Base-by-base conservation (phyloP, 305 asterid genomes). In the Fraxinus platypoda region DNA sequence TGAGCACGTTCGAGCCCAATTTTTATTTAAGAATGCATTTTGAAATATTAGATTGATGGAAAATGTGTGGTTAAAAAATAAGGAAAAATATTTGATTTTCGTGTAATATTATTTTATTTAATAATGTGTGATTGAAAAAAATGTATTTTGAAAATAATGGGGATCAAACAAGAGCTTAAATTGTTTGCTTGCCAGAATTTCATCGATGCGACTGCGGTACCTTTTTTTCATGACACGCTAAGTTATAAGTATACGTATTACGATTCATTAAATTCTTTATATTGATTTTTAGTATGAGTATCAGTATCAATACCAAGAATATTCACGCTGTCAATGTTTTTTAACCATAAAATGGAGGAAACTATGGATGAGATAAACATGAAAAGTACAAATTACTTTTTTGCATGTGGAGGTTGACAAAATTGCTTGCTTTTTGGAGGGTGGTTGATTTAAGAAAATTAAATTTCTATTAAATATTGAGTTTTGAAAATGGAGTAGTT, bases 341-440 rank as follows among this genome's bases (percentile, higher is more conserved):
- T 64, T 0, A 8, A 28, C 19, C 41, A 4, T 25, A 25, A 0
- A 25, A 59, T 54, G 66, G 26, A 54, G 11, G 66, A 2, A 64
- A 38, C 74, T 43, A 4, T n/a, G 21, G 54, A 41, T 2, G 34
- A 76, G 28, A 76, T 5, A 72, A 80, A 76, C 28, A n/a, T 73
- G 37, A 17, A 34, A 73, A 75, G 79, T 76, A 78, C 57, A 77
- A 73, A 68, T 25, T 6, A 41, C 80, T 85, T 87, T 87, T 87
- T 49, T 72, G 87, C 94, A 89, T 88, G 97, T 90, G 90, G 85
- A 85, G 91, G 83, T 91, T 90, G 93, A 90, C 90, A 84, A 88
- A 84, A 3, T 38, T 66, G 52, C 77, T 35, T 76, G 70, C 81
- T 81, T 89, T 87, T 78, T 74, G 68, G 78, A 78, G 86, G 84